Percentiles rank a stretch among this genome's conserved stretches.
Evolutionary conservation across 805 yeast genomes (phyloP).

Genomic region (Barnettozyma pratensis): DNA sequence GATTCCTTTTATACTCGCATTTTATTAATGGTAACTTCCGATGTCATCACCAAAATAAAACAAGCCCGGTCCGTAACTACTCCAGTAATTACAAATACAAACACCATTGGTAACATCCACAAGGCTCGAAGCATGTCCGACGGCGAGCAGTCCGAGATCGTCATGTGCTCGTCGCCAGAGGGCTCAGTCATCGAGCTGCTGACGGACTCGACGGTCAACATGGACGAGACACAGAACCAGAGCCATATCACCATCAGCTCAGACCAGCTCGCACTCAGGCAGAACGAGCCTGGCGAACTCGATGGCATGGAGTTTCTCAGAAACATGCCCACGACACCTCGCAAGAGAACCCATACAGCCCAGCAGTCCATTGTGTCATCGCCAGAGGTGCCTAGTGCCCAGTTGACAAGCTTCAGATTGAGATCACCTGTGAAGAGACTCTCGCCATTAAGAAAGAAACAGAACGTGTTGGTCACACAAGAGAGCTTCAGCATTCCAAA

Average conservation of each 20-base stretch:
- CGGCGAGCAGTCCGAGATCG: background rate
- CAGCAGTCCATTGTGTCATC: conserved; percentile 1
- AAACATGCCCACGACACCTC: background rate
- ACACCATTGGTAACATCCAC: no score
- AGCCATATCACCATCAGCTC: conserved; percentile 5
- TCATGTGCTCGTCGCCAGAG: conserved; percentile 15
- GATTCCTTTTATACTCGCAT: background rate
- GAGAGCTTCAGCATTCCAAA: conserved; percentile 20
- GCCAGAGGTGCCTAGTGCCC: conserved; percentile 18
- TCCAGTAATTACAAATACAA: no score
- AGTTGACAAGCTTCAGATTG: conserved; percentile 22
- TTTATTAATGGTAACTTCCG: background rate
- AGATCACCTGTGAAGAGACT: conserved; percentile 20
- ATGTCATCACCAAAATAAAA: background rate
- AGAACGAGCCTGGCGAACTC: background rate
- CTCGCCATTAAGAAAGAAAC: conserved; percentile 14
- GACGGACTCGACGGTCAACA: conserved; percentile 8
- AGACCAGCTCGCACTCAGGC: background rate
- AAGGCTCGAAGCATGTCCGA: background rate
- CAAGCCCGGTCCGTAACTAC: no score
- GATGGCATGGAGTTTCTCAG: background rate
- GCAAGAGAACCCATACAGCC: background rate
- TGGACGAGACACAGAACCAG: conserved; percentile 6
- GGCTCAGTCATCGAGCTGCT: conserved; percentile 14
- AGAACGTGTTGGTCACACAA: conserved; percentile 6